Percentiles rank a stretch among this genome's conserved stretches.
Conservation (phyloP, 129 eudicot species). For the Gnaphalium uliginosum region DNA sequence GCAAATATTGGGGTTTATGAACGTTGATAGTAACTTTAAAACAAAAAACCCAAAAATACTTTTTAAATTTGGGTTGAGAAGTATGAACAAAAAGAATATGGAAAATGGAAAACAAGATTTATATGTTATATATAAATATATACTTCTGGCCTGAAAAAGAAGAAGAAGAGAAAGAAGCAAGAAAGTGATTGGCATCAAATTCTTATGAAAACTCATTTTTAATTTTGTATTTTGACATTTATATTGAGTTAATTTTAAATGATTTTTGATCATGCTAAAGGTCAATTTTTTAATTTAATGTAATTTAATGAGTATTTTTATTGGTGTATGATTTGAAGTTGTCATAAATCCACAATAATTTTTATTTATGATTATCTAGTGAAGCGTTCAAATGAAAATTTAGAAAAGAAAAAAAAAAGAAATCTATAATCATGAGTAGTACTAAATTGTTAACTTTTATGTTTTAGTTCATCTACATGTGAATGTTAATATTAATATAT, state of each 20-base stretch:
- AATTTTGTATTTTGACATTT: neutral
- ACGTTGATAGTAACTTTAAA: conserved; percentile 13
- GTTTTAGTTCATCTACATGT: too few relatives aligned
- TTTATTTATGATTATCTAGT: too few relatives aligned
- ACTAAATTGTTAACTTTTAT: too few relatives aligned
- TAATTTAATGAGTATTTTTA: too few relatives aligned
- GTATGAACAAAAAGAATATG: conserved; percentile 26
- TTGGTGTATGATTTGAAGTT: too few relatives aligned
- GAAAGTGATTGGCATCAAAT: conserved; percentile 28
- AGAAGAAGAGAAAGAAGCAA: conserved; percentile 9
- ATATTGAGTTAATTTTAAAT: neutral
- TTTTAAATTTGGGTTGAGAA: neutral
- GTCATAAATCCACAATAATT: too few relatives aligned
- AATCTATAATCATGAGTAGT: too few relatives aligned
- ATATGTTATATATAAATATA: conserved; percentile 12
- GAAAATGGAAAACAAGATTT: conserved; percentile 18
- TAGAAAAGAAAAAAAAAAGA: too few relatives aligned
- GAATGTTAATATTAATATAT: too few relatives aligned
- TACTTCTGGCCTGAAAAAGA: neutral
- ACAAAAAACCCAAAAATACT: neutral
- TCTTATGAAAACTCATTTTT: neutral
- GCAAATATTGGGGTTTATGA: conserved; percentile 29
- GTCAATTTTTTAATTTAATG: neutral
- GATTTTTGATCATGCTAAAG: neutral
- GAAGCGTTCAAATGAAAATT: too few relatives aligned